Evolutionary conservation across 768 basidiomycete genomes (phyloP).

Genomic region (Rhodotorula paludigena): DNA sequence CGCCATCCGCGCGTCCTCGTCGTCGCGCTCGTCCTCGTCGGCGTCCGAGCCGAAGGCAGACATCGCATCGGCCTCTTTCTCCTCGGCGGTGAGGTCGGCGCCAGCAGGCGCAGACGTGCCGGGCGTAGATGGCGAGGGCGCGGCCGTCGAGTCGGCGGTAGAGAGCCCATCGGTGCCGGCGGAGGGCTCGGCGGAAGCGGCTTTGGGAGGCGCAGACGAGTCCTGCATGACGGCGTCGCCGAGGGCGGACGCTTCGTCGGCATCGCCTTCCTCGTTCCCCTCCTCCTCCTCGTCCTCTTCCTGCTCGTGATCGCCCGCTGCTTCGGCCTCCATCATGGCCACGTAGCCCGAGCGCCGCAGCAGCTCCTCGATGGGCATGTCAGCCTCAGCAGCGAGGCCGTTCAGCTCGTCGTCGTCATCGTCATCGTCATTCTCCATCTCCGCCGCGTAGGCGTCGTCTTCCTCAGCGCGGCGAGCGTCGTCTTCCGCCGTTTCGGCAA

Average conservation of each 20-base stretch:
- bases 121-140: neutral
- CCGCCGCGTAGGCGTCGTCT: slow-evolving; percentile 51
- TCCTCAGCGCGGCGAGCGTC: slow-evolving; percentile 48
- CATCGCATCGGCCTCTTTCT: slow-evolving; percentile 38
- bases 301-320: slow-evolving; percentile 45
- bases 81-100: slow-evolving; percentile 22
- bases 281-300: slow-evolving; percentile 39
- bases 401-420: slow-evolving; percentile 47
- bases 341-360: slow-evolving; percentile 48
- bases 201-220: neutral
- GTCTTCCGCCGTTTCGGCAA: slow-evolving; percentile 41
- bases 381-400: slow-evolving; percentile 49
- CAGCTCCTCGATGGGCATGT: slow-evolving; percentile 51
- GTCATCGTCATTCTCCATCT: slow-evolving; percentile 49
- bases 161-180: neutral
- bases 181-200: neutral
- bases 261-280: slow-evolving; percentile 8
- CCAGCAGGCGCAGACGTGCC: neutral
- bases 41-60: slow-evolving; percentile 41
- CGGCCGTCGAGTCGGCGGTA: neutral
- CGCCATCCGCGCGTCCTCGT: slow-evolving; percentile 39
- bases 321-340: slow-evolving; percentile 39
- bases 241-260: neutral
- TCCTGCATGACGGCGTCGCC: neutral
- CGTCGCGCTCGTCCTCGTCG: slow-evolving; percentile 39